Percentiles rank a stretch among this genome's conserved stretches.
Conservation (phyloP, 2,329 filamentous ascomycete species). For the Aureobasidium melanogenum region DNA sequence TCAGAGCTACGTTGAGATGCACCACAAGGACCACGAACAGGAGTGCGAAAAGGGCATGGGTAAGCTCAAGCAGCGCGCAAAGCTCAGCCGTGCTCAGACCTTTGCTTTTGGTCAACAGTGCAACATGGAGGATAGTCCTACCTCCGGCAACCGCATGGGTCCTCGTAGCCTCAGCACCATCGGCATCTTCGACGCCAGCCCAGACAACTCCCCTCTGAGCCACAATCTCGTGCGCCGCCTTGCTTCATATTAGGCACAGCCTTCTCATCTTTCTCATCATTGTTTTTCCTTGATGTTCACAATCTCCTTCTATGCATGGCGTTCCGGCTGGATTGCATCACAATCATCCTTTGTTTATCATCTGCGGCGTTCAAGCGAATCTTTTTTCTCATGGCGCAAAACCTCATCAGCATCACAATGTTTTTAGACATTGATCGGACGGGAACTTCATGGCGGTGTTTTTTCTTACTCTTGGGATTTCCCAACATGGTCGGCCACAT, state of each 20-base stretch:
- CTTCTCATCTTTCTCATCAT: neutral
- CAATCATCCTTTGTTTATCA: conserved; percentile 15
- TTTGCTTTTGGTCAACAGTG: conserved; percentile 81
- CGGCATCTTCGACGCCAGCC: conserved; percentile 16
- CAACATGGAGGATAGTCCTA: conserved; percentile 56
- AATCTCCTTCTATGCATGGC: conserved; percentile 17
- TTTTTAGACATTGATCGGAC: conserved; percentile 5
- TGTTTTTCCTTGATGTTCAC: conserved; percentile 13
- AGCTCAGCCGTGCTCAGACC: conserved; percentile 79
- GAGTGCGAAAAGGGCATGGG: conserved; percentile 94
- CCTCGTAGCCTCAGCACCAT: conserved; percentile 21
- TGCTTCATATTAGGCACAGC: conserved; percentile 26
- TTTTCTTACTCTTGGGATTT: neutral
- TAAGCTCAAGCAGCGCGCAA: conserved; percentile 81
- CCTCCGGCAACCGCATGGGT: conserved; percentile 30
- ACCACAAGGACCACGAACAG: conserved; percentile 77
- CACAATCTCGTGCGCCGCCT: conserved; percentile 26
- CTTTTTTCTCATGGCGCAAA: conserved; percentile 16
- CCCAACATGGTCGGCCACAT: neutral
- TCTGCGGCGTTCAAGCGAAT: conserved; percentile 14
- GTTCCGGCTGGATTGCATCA: conserved; percentile 16
- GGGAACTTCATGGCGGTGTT: neutral
- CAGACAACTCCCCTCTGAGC: conserved; percentile 23
- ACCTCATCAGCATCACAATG: conserved; percentile 11
- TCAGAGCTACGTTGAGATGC: conserved; percentile 96